phyloP scores from a whole-genome alignment of 225 moss, liverwort and hornwort species.

The Ulota crispa region DNA sequence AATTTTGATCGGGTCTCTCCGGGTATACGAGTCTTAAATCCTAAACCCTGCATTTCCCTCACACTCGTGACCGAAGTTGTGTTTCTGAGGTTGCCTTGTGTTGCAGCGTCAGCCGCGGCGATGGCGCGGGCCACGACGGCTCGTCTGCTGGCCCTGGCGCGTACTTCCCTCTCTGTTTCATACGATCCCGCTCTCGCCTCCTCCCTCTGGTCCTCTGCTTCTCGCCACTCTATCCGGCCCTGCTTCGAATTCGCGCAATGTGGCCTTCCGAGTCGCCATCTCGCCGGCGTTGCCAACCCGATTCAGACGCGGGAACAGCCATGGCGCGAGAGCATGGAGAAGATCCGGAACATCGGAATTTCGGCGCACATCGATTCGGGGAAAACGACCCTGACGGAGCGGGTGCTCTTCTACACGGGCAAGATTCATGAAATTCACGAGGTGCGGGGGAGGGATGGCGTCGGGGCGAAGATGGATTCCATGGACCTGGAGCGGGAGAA shows the following conservation, averaged over 20 bases:
- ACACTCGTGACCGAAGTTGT: too few relatives aligned
- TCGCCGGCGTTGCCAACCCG: slow-evolving; percentile 62
- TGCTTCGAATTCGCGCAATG: slow-evolving; percentile 42
- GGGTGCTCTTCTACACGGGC: slow-evolving; percentile 89
- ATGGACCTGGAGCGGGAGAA: slow-evolving; percentile 99
- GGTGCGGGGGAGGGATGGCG: slow-evolving; percentile 96
- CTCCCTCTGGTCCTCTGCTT: slow-evolving; percentile 37
- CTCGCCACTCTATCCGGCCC: slow-evolving; percentile 34
- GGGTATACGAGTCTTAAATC: slow-evolving; percentile 2
- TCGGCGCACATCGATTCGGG: slow-evolving; percentile 96
- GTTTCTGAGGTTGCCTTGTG: background rate
- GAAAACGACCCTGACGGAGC: slow-evolving; percentile 93
- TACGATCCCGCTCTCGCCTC: slow-evolving; percentile 27
- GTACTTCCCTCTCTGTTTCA: slow-evolving; percentile 29
- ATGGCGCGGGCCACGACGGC: slow-evolving; percentile 61
- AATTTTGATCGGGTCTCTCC: background rate
- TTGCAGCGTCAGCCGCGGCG: slow-evolving; percentile 24
- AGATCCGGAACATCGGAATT: slow-evolving; percentile 88
- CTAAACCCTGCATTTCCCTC: slow-evolving; percentile 16
- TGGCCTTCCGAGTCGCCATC: slow-evolving; percentile 48
- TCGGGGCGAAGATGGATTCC: slow-evolving; percentile 99
- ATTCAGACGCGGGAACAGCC: slow-evolving; percentile 58
- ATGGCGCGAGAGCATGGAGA: slow-evolving; percentile 90
- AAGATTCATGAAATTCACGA: slow-evolving; percentile 97
- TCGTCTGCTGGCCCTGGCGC: slow-evolving; percentile 48